Percentiles rank a stretch among this genome's conserved stretches.
These are phyloP conservation scores for Stereocaulon alpinum DNA, from an alignment of 495 filamentous ascomycete species.

Conservation along the genomic window DNA sequence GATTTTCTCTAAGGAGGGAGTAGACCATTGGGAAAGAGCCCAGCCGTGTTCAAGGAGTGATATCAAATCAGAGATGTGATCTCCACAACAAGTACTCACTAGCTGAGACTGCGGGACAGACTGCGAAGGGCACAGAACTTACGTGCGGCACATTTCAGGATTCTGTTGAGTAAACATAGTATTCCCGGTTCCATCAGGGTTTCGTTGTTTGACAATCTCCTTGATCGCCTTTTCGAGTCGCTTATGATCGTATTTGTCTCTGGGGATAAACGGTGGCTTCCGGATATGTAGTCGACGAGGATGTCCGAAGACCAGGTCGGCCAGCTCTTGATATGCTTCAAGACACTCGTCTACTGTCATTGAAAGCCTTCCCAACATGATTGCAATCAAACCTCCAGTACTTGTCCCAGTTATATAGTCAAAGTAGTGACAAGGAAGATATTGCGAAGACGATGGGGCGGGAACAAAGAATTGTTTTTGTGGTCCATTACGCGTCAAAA, in stretches of 20 bases:
- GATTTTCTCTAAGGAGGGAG: too few species aligned
- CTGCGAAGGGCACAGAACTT: background rate
- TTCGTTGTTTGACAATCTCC: constrained; percentile 5
- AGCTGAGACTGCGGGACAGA: background rate
- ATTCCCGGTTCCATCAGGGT: background rate
- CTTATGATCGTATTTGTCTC: constrained; percentile 11
- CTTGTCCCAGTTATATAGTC: constrained; percentile 32
- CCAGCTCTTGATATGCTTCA: constrained; percentile 26
- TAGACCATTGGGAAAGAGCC: too few species aligned
- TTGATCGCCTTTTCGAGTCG: constrained; percentile 6
- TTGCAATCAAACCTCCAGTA: constrained; percentile 26
- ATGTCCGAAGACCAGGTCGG: constrained; percentile 26
- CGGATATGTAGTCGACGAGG: constrained; percentile 21
- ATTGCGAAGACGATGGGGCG: background rate
- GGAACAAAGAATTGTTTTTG: background rate
- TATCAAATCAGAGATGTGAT: too few species aligned
- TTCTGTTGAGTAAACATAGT: constrained; percentile 1
- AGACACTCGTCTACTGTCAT: constrained; percentile 29
- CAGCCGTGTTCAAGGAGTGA: too few species aligned
- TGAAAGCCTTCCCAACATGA: constrained; percentile 21
- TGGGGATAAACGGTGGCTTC: constrained; percentile 1
- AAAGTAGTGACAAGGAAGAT: constrained; percentile 32
- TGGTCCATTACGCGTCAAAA: background rate
- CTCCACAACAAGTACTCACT: background rate
- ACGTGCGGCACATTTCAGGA: constrained; percentile 14